Evolutionary conservation across 2,329 filamentous ascomycete genomes (phyloP), one percentile per base, ranked within the genome.

Genomic region (Calonectria hawksworthii): DNA sequence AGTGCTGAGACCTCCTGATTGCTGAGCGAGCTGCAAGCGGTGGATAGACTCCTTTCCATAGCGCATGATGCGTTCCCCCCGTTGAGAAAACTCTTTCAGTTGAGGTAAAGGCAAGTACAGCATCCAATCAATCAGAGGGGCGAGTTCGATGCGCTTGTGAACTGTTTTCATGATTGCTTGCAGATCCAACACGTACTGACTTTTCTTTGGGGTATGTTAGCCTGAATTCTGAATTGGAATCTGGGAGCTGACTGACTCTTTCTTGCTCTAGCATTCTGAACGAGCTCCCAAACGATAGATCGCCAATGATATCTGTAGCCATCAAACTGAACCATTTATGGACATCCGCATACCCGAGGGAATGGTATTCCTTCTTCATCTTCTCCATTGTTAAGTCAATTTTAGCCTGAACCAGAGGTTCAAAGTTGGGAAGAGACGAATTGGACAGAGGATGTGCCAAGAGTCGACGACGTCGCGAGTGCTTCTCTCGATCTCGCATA

Each of bases 221-320:
- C 47, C 16, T 11, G 30, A 30, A 18, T 11, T n/a, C 10, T 34
- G 18, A 64, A 34, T 16, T 14, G 6, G 6, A 3, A 50, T 36
- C n/a, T 32, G n/a, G 36, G 30, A 11, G 3, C 18, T 30, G 21
- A 52, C 44, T 1, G 11, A 67, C 44, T 34, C n/a, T 52, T 67
- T 34, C 64, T 50, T 67, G 64, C 64, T 67, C 44, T 14, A 67
- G 64, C 64, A 67, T 67, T n/a, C 44, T 52, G 14, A 67, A 67
- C 9, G 64, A 67, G 21, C 64, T 67, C 3, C 44, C 64, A 67
- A 67, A 67, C 11, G 64, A 51, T n/a, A 67, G 47, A 18, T 67
- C 64, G 23, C 64, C 64, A 50, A 67, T 67, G 30, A 67, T 67
- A 21, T 52, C 64, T 11, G 64, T 67, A n/a, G 64, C 64, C 64